Evolutionary conservation across 495 filamentous ascomycete genomes (phyloP).

Genomic region (Podospora conica): DNA sequence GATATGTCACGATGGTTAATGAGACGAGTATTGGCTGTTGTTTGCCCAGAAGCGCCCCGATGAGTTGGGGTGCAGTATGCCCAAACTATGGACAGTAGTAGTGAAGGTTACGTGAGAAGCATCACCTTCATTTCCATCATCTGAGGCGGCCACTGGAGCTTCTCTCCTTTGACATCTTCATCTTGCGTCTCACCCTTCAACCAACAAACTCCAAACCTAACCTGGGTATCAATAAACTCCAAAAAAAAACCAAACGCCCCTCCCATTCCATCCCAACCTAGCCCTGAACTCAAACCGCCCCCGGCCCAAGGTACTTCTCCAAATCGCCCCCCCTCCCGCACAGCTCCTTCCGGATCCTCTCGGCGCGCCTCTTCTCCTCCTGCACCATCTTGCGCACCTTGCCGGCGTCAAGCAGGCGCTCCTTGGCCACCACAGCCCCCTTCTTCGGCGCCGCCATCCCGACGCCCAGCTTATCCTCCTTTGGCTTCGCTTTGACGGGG

Average conservation of each 20-base stretch:
- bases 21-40: too few relatives aligned
- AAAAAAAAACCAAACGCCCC: background rate
- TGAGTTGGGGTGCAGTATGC: too few relatives aligned
- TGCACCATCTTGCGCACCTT: slow-evolving; percentile 54
- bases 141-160: too few relatives aligned
- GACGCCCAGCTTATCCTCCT: slow-evolving; percentile 69
- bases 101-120: too few relatives aligned
- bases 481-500: slow-evolving; percentile 67
- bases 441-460: slow-evolving; percentile 47
- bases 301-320: slow-evolving; percentile 61
- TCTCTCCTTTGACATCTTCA: too few relatives aligned
- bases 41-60: too few relatives aligned
- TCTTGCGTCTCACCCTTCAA: too few relatives aligned
- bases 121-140: too few relatives aligned
- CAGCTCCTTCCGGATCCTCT: slow-evolving; percentile 59
- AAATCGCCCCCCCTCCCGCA: slow-evolving; percentile 60
- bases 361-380: slow-evolving; percentile 56
- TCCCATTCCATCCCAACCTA: background rate
- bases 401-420: slow-evolving; percentile 63
- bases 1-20: too few relatives aligned
- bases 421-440: slow-evolving; percentile 34
- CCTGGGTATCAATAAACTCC: background rate
- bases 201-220: background rate
- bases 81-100: too few relatives aligned
- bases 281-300: slow-evolving; percentile 2